Base-by-base conservation (phyloP, 805 yeast genomes). In the Cephaloascus albidus region DNA sequence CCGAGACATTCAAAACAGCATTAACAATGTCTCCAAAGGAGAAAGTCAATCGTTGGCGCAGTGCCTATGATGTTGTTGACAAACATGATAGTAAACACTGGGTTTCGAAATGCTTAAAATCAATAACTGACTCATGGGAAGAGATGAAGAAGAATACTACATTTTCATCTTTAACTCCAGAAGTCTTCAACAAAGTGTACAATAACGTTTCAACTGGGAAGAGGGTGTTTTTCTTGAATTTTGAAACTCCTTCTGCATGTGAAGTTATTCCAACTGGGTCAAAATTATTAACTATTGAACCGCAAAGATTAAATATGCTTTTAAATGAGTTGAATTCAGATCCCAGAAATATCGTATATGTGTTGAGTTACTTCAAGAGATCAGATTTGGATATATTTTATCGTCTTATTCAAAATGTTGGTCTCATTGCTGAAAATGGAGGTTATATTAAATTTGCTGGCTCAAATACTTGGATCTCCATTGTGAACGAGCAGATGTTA, bases 341-440 rank as follows among this genome's bases (percentile, higher is more conserved):
- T 48, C 71, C 79, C 1, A 48, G 55, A 8, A 87, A 86, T 51
- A 65, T 71, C 35, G 88, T 90, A 2, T 89, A 81, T 52, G 70
- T 89, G 3, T 68, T 83, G 40, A 79, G 88, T 45, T 74, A 76
- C 35, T 72, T 79, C 51, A 78, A 78, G 38, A 69, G 82, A 43
- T 58, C 68, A 2, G 85, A 80, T 33, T 60, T 89, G 52, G 85
- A 82, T 44, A 68, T 85, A 40, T 61, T 77, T 39, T 88, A 81
- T 60, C 68, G 81, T 16, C 72, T 86, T 47, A 70, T 78, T 3
- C 76, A 82, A 1, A 75, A 76, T 33, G 52, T 89, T 23, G 97
- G 97, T 0, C 64, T 90, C 38, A 78, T 90, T 45, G 95, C 96
- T 1, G 97, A 89, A 57, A 81, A 82, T 53, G 97, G 97, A 30